These are phyloP conservation scores for Artemisia tridentata DNA, from an alignment of 129 eudicot species.

Conservation along the genomic window DNA sequence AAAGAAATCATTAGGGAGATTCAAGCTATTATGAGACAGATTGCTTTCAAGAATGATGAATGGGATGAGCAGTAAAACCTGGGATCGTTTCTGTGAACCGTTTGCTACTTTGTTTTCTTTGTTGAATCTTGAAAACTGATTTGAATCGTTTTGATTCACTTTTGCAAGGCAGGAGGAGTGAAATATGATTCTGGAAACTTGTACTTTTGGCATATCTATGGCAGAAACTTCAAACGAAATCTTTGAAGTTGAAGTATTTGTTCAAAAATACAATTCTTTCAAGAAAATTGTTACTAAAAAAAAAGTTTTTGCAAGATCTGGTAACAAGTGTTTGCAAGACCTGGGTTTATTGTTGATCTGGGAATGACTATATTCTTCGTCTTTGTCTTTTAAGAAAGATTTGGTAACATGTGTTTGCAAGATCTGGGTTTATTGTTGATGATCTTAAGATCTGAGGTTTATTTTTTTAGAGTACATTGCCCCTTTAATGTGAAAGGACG, in stretches of 20 bases:
- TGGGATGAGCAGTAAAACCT: constrained; percentile 72
- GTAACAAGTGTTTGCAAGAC: too few relatives aligned
- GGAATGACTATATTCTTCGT: too few relatives aligned
- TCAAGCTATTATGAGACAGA: constrained; percentile 98
- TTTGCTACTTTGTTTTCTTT: too few relatives aligned
- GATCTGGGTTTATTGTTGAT: too few relatives aligned
- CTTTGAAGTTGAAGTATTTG: constrained; percentile 13
- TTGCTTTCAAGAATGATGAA: constrained; percentile 88
- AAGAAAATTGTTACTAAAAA: not conserved
- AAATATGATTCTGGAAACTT: constrained; percentile 20
- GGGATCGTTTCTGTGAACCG: constrained; percentile 7
- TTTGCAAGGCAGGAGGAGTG: constrained; percentile 19
- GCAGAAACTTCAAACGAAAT: not conserved
- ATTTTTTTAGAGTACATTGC: too few relatives aligned
- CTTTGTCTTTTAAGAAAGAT: too few relatives aligned
- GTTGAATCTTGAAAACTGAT: constrained; percentile 13
- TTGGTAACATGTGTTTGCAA: too few relatives aligned
- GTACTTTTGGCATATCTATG: not conserved
- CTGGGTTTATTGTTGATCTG: too few relatives aligned
- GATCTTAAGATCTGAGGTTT: too few relatives aligned
- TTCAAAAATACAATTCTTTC: not conserved
- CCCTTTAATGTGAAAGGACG: too few relatives aligned
- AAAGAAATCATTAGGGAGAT: constrained; percentile 95
- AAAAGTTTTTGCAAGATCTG: too few relatives aligned
- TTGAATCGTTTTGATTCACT: constrained; percentile 79